These are phyloP conservation scores for Alnus glutinosa DNA, from an alignment of 306 rosid species.

Conservation along the genomic window DNA sequence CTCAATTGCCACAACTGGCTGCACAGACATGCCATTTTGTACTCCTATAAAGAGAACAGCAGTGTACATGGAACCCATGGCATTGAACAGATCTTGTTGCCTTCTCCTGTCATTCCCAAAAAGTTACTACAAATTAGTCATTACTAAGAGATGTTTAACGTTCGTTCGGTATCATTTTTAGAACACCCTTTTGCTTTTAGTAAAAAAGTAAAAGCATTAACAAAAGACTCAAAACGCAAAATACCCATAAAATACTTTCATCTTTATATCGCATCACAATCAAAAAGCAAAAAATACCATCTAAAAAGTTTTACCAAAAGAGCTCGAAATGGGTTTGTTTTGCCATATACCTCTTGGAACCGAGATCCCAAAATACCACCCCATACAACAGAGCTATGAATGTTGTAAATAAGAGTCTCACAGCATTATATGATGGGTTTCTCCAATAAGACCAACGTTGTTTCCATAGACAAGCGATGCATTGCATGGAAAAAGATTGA, in stretches of 20 bases:
- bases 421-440: conserved; percentile 77
- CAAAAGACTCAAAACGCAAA: too few species aligned
- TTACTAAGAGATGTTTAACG: too few species aligned
- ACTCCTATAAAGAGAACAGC: conserved; percentile 74
- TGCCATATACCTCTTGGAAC: conserved; percentile 64
- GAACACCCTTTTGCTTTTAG: too few species aligned
- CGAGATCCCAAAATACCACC: conserved; percentile 76
- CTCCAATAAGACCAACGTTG: conserved; percentile 84
- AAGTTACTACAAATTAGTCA: conserved; percentile 14
- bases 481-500: conserved; percentile 63
- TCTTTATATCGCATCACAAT: too few species aligned
- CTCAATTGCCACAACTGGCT: conserved; percentile 79
- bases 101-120: conserved; percentile 49
- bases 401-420: conserved; percentile 72
- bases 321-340: background rate
- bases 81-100: conserved; percentile 74
- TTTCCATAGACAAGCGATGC: conserved; percentile 85
- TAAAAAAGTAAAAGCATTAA: too few species aligned
- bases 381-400: conserved; percentile 75
- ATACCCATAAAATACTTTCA: too few species aligned
- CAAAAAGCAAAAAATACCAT: too few species aligned
- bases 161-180: too few species aligned
- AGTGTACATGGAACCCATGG: conserved; percentile 86
- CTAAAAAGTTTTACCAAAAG: too few species aligned
- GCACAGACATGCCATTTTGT: conserved; percentile 68